These are phyloP conservation scores for Aphanomyces stellatus DNA, from an alignment of 352 stramenopile species.

Conservation along the genomic window DNA sequence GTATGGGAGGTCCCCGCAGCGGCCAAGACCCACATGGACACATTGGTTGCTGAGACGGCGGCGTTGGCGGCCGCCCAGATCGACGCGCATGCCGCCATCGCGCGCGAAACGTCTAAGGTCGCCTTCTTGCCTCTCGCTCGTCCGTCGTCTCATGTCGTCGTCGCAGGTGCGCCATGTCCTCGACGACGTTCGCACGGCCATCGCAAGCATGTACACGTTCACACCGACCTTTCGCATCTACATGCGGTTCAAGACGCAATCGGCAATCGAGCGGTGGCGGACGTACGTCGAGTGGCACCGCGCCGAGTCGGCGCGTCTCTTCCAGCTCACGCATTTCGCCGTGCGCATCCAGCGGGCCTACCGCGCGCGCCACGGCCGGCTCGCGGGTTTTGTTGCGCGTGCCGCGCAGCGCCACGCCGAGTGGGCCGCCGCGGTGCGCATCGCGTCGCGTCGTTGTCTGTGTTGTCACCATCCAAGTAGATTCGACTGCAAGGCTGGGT, in stretches of 20 bases:
- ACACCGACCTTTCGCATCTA: conserved; percentile 55
- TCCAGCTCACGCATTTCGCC: conserved; percentile 34
- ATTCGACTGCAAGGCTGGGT: conserved; percentile 29
- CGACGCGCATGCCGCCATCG: too few species aligned
- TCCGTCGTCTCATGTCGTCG: too few species aligned
- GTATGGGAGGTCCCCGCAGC: too few species aligned
- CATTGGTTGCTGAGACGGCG: too few species aligned
- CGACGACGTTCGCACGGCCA: conserved; percentile 28
- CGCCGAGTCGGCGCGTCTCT: conserved; percentile 30
- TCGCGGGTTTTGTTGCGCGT: conserved; percentile 26
- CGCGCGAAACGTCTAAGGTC: too few species aligned
- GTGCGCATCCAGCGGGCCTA: conserved; percentile 55
- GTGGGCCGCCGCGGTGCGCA: conserved; percentile 27
- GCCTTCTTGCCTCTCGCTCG: too few species aligned
- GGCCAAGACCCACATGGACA: too few species aligned
- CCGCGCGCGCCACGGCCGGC: conserved; percentile 33
- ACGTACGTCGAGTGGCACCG: conserved; percentile 29
- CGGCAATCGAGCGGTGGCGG: conserved; percentile 32
- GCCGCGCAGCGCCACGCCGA: conserved; percentile 28
- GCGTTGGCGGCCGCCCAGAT: too few species aligned
- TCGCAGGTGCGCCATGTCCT: conserved; percentile 34
- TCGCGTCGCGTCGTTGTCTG: neutral
- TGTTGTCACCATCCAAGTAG: neutral
- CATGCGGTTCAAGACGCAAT: conserved; percentile 29
- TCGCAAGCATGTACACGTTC: conserved; percentile 49